A percentile compares a stretch with the other conserved stretches of the same genome.
phyloP scores from a whole-genome alignment of 225 moss, liverwort and hornwort genomes.

The Polytrichum formosum region DNA sequence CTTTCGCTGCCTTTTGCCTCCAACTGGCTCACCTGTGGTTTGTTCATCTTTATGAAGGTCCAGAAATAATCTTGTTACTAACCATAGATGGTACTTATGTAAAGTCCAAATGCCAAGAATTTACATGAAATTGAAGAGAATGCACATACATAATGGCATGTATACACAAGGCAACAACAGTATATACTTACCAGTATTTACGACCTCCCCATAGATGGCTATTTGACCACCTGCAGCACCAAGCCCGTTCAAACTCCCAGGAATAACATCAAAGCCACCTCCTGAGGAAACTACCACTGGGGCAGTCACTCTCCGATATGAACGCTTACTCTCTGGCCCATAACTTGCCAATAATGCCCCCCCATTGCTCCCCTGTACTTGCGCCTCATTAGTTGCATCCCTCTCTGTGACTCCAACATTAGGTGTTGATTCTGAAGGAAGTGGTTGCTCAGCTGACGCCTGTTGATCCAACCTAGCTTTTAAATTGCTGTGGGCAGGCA shows the following conservation, averaged over 20 bases:
- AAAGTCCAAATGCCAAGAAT: no score
- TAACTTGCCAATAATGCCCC: slow-evolving; percentile 30
- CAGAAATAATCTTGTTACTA: no score
- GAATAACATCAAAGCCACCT: slow-evolving; percentile 52
- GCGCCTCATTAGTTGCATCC: slow-evolving; percentile 43
- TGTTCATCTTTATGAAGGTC: not conserved
- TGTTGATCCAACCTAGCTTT: slow-evolving; percentile 63
- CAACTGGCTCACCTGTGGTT: slow-evolving; percentile 49
- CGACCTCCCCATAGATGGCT: slow-evolving; percentile 69
- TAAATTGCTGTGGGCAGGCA: slow-evolving; percentile 38
- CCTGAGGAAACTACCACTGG: slow-evolving; percentile 49
- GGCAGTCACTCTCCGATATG: slow-evolving; percentile 44
- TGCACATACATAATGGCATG: not conserved
- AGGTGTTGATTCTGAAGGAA: slow-evolving; percentile 38
- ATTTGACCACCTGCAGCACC: slow-evolving; percentile 65
- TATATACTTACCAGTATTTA: slow-evolving; percentile 50
- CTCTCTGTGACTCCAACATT: slow-evolving; percentile 35
- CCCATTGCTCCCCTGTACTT: slow-evolving; percentile 28
- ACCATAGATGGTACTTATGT: not conserved
- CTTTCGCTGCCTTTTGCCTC: slow-evolving; percentile 85
- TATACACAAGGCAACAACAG: not conserved
- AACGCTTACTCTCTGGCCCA: slow-evolving; percentile 50
- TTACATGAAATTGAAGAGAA: no score
- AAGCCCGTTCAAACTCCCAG: slow-evolving; percentile 45
- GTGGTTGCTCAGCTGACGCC: slow-evolving; percentile 67